A percentile compares a stretch with the other conserved stretches of the same genome.
These are phyloP conservation scores for Ceratobasidium sp. DNA, from an alignment of 1,284 basidiomycete species.

Conservation along the genomic window DNA sequence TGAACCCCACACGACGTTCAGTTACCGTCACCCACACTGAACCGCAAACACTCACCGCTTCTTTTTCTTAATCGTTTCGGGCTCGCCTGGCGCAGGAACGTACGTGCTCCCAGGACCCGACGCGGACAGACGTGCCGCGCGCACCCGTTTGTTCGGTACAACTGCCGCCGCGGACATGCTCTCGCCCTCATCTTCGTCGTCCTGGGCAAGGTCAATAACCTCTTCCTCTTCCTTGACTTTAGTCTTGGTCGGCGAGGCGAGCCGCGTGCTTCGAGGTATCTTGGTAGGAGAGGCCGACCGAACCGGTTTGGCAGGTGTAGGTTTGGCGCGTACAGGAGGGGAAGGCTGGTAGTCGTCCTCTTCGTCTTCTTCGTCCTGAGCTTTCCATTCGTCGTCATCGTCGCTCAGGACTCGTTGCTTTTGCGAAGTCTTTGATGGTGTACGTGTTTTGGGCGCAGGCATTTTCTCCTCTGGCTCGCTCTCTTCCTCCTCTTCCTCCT, in stretches of 20 bases:
- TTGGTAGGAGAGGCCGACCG: slow-evolving; percentile 18
- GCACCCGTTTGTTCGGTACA: slow-evolving; percentile 43
- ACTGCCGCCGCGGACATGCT: slow-evolving; percentile 46
- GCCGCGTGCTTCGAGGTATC: not conserved
- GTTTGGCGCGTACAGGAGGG: slow-evolving; percentile 13
- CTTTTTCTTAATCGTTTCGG: slow-evolving; percentile 62
- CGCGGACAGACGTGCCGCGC: slow-evolving; percentile 34
- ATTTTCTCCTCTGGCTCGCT: slow-evolving; percentile 7
- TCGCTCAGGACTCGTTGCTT: slow-evolving; percentile 29
- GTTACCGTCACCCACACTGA: not conserved
- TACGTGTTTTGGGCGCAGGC: slow-evolving; percentile 22
- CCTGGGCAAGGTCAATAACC: slow-evolving; percentile 45
- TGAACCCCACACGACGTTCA: not conserved
- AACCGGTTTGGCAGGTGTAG: not conserved
- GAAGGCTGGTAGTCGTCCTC: slow-evolving; percentile 32
- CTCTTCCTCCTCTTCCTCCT: slow-evolving; percentile 29
- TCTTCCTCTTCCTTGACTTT: slow-evolving; percentile 42
- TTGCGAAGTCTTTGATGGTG: slow-evolving; percentile 10
- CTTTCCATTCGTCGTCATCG: slow-evolving; percentile 31
- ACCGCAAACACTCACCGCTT: slow-evolving; percentile 58
- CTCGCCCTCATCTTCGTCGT: slow-evolving; percentile 53
- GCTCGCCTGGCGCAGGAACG: slow-evolving; percentile 54
- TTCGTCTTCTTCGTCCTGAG: slow-evolving; percentile 39
- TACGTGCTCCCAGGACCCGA: slow-evolving; percentile 47
- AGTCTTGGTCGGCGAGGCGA: not conserved